A percentile compares a stretch with the other conserved stretches of the same genome.
phyloP scores from a whole-genome alignment of 768 basidiomycete genomes.

The Boletus rufocinnamomeus region DNA sequence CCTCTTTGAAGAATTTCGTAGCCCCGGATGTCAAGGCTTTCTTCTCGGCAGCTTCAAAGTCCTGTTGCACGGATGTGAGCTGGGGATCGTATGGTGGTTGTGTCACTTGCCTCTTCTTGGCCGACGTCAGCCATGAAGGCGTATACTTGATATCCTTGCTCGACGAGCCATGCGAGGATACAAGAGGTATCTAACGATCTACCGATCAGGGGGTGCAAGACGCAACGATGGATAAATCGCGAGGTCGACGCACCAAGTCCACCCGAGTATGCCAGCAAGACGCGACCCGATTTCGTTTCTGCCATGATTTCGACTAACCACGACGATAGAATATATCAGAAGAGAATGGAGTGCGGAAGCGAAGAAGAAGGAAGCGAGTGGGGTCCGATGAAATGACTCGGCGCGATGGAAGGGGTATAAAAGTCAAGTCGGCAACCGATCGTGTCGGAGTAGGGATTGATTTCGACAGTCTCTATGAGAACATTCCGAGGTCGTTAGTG shows the following conservation, averaged over 20 bases:
- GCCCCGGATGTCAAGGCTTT: slow-evolving; percentile 93
- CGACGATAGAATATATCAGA: not conserved
- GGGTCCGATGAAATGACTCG: not conserved
- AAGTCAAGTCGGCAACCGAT: not conserved
- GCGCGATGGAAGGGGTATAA: not conserved
- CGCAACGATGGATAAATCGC: not conserved
- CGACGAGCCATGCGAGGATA: slow-evolving; percentile 98
- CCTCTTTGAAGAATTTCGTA: slow-evolving; percentile 93
- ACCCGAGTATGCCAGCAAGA: slow-evolving; percentile 96
- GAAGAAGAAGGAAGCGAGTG: not conserved
- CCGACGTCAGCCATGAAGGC: slow-evolving; percentile 98
- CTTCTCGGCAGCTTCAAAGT: slow-evolving; percentile 87
- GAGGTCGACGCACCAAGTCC: slow-evolving; percentile 74
- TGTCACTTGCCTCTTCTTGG: slow-evolving; percentile 70
- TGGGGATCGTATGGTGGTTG: not conserved
- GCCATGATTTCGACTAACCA: slow-evolving; percentile 11
- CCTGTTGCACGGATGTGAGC: slow-evolving; percentile 46
- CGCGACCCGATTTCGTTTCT: slow-evolving; percentile 64
- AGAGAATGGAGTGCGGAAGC: too few relatives aligned
- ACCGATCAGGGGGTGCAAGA: slow-evolving; percentile 6
- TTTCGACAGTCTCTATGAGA: not conserved
- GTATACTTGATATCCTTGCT: slow-evolving; percentile 95
- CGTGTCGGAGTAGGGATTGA: not conserved
- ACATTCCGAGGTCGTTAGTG: not conserved
- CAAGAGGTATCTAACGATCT: slow-evolving; percentile 82